These are phyloP conservation scores for Microcyclospora tardicrescens DNA, from an alignment of 2,329 filamentous ascomycete genomes.

Conservation along the genomic window DNA sequence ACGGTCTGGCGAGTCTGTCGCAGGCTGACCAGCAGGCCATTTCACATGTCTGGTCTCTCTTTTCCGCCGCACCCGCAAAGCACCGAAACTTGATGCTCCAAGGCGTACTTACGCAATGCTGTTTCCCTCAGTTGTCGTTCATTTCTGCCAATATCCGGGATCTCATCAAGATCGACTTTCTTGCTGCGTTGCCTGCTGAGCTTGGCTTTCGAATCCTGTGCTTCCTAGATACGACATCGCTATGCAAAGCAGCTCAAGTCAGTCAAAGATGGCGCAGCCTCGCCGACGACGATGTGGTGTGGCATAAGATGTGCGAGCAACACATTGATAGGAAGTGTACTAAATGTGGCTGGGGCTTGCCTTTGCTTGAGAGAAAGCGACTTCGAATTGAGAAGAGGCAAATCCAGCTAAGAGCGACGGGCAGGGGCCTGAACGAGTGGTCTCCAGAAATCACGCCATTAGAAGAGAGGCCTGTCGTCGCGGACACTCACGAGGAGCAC, in stretches of 20 bases:
- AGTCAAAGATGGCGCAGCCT: conserved; percentile 76
- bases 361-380: conserved; percentile 75
- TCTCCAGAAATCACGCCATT: conserved; percentile 38
- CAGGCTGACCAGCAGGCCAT: conserved; percentile 87
- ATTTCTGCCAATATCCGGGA: conserved; percentile 84
- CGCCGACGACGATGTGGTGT: conserved; percentile 95
- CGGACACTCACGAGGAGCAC: background rate
- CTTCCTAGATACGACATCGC: conserved; percentile 81
- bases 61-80: conserved; percentile 86
- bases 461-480: conserved; percentile 20
- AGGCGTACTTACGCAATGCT: conserved; percentile 90
- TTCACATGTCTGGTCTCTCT: conserved; percentile 93
- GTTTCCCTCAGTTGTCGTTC: conserved; percentile 90
- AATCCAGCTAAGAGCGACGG: conserved; percentile 57
- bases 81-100: conserved; percentile 94
- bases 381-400: conserved; percentile 77
- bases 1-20: conserved; percentile 68
- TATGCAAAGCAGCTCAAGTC: conserved; percentile 93
- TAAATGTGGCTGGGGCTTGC: conserved; percentile 91
- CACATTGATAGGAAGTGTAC: conserved; percentile 89
- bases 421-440: conserved; percentile 42
- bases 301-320: conserved; percentile 97
- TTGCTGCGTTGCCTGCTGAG: conserved; percentile 76
- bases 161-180: conserved; percentile 93
- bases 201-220: conserved; percentile 87